A percentile compares a stretch with the other conserved stretches of the same genome.
Conservation (phyloP, 441 rosid genomes). For the Adansonia madagascariensis region DNA sequence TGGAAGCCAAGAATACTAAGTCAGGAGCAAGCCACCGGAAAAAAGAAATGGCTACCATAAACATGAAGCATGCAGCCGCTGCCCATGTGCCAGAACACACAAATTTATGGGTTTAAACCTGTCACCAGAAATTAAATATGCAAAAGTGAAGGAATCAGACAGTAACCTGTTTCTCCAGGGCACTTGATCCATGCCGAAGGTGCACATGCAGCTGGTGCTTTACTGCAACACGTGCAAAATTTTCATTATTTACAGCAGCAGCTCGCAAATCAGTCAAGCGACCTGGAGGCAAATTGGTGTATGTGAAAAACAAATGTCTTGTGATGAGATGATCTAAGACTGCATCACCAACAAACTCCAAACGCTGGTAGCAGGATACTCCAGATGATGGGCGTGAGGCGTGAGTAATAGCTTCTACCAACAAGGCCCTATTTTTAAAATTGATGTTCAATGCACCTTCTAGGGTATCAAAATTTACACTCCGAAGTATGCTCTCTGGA, state of each 20-base stretch:
- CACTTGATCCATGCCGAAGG: constrained; percentile 96
- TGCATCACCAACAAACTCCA: constrained; percentile 99
- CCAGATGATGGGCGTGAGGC: constrained; percentile 99
- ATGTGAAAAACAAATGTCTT: constrained; percentile 86
- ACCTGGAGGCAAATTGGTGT: constrained; percentile 94
- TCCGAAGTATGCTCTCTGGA: constrained; percentile 79
- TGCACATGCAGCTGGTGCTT: constrained; percentile 90
- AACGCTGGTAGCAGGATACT: constrained; percentile 90
- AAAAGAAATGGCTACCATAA: not conserved
- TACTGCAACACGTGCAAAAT: constrained; percentile 98
- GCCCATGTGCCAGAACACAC: constrained; percentile 2
- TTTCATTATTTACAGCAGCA: constrained; percentile 99
- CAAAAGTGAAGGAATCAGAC: constrained; percentile 22
- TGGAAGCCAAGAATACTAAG: constrained; percentile 22
- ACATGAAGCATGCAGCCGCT: not conserved
- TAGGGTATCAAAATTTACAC: constrained; percentile 76
- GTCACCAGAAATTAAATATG: not conserved
- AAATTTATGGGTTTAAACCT: not conserved
- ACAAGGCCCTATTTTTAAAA: constrained; percentile 64
- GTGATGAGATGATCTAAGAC: constrained; percentile 98
- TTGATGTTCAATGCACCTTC: constrained; percentile 73
- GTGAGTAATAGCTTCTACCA: constrained; percentile 94
- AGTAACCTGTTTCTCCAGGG: constrained; percentile 81
- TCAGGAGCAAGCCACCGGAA: constrained; percentile 13
- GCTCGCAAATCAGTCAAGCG: constrained; percentile 98